Base-by-base conservation (phyloP, 208 protist genomes). In the Acanthamoeba rhysodes region DNA sequence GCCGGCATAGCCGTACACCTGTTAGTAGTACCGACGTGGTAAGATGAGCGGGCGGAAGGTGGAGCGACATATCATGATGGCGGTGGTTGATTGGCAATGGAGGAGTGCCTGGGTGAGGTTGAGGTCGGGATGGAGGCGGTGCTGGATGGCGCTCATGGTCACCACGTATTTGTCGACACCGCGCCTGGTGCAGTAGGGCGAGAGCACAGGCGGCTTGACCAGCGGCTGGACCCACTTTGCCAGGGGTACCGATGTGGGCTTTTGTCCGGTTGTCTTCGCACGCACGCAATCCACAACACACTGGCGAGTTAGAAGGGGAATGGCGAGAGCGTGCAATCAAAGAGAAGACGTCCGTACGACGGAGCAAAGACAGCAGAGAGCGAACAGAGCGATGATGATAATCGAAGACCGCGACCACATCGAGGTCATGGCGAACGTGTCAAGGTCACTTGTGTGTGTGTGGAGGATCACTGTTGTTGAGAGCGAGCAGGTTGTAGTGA, bases 51-150 rank as follows among this genome's bases (percentile, higher is more conserved):
- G 24, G 0, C 70, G 32, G 22, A 68, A n/a, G n/a, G 20, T 27
- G 66, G n/a, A 18, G 29, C 22, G n/a, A 74, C 5, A 34, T n/a
- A n/a, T n/a, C 66, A 27, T 34, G 32, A n/a, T 45, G 4, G 7
- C n/a, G 3, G 34, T 48, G 18, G 18, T 59, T 22, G 66, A 34
- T 74, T 0, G 37, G 5, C 37, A 20, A 5, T 2, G 48, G 45
- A 62, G 41, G 34, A 0, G 2, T 72, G 37, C 85, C 48, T 64
- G 14, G 29, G 48, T 64, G 7, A 72, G 14, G 34, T 74, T 45
- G 59, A 92, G 85, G 9, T n/a, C 22, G n/a, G 85, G 85, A 27
- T 92, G 85, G 57, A 92, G 70, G 55, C 45, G n/a, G 59, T 92
- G 85, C 8, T 57, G 85, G 22, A 92, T 37, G 32, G 37, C 55